These are phyloP conservation scores for Plasmodium inui DNA, from an alignment of 169 alveolate species.

Conservation along the genomic window DNA sequence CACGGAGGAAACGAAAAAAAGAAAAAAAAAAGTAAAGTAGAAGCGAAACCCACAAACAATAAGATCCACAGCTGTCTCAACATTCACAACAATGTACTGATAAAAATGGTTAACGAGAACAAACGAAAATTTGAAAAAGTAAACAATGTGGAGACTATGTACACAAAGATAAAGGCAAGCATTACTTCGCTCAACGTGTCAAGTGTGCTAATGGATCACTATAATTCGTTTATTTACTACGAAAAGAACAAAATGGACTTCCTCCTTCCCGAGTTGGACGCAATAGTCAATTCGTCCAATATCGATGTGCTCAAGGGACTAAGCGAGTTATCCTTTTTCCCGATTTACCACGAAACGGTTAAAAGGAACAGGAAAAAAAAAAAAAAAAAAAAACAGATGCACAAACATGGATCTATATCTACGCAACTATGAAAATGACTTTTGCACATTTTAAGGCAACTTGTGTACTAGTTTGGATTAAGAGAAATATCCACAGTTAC, in stretches of 20 bases:
- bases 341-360: conserved; percentile 56
- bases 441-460: conserved; percentile 1
- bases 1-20: conserved; percentile 33
- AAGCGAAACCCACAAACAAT: conserved; percentile 25
- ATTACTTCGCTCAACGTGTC: conserved; percentile 56
- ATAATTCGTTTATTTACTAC: conserved; percentile 53
- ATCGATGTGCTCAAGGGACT: conserved; percentile 41
- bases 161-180: conserved; percentile 44
- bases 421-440: neutral
- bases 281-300: conserved; percentile 46
- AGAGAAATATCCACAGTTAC: neutral
- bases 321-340: conserved; percentile 48
- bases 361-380: conserved; percentile 23
- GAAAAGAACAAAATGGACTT: conserved; percentile 74
- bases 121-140: conserved; percentile 35
- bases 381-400: neutral
- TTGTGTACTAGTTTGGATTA: neutral
- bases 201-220: conserved; percentile 60
- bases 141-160: conserved; percentile 31
- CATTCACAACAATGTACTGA: conserved; percentile 44
- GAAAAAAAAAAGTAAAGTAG: conserved; percentile 39
- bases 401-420: neutral
- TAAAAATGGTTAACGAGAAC: conserved; percentile 45
- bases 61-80: conserved; percentile 20
- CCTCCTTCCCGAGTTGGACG: conserved; percentile 61